Evolutionary conservation across 768 basidiomycete species (phyloP).

Genomic region (Podaxis carcinomalis): DNA sequence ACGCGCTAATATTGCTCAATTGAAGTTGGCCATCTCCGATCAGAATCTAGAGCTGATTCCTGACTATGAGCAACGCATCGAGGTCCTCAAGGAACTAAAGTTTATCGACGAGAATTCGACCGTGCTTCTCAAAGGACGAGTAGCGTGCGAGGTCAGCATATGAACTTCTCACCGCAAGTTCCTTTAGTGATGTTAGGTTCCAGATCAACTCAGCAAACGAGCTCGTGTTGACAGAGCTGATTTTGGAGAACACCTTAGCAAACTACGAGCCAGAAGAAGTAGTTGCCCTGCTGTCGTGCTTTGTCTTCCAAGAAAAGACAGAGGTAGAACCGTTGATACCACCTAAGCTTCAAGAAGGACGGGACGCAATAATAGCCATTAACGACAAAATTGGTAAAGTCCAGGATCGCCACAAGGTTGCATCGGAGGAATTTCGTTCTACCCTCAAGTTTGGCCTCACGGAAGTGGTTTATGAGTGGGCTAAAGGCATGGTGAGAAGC

Average conservation of each 20-base stretch:
- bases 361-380: conserved; percentile 73
- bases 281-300: conserved; percentile 91
- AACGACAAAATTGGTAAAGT: conserved; percentile 73
- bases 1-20: conserved; percentile 64
- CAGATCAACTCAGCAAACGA: conserved; percentile 99
- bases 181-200: conserved; percentile 4
- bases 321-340: conserved; percentile 83
- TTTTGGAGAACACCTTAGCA: conserved; percentile 92
- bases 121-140: conserved; percentile 91
- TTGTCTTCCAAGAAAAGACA: conserved; percentile 98
- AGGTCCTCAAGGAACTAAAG: conserved; percentile 83
- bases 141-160: conserved; percentile 86
- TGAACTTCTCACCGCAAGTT: background rate
- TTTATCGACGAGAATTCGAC: conserved; percentile 97
- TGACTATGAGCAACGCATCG: conserved; percentile 93
- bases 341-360: conserved; percentile 73
- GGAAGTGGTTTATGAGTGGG: conserved; percentile 99
- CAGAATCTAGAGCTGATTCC: conserved; percentile 96
- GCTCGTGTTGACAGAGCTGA: conserved; percentile 92
- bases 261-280: conserved; percentile 93
- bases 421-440: conserved; percentile 71
- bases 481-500: conserved; percentile 86
- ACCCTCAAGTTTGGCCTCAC: conserved; percentile 87
- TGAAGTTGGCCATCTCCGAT: conserved; percentile 88
- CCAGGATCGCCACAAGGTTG: conserved; percentile 79